Evolutionary conservation across 2,329 filamentous ascomycete species (phyloP).

Genomic region (Davidsoniella eucalypti): DNA sequence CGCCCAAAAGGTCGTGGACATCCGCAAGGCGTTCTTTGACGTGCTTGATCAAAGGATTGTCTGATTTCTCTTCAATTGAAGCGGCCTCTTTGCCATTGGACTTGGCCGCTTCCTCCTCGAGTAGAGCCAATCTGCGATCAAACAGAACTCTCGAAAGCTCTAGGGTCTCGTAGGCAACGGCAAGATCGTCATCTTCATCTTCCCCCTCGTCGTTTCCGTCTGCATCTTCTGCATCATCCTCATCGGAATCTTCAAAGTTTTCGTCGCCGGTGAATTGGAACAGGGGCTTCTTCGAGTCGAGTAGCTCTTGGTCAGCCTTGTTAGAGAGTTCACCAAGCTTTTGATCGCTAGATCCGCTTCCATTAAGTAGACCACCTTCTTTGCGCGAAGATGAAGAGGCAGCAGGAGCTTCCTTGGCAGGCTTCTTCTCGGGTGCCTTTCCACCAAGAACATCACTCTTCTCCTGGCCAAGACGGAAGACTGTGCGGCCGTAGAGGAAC

Average conservation of each 20-base stretch:
- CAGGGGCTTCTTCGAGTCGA: conserved; percentile 47
- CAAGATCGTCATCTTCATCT: conserved; percentile 54
- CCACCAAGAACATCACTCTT: conserved; percentile 91
- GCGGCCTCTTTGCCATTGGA: conserved; percentile 23
- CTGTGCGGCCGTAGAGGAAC: conserved; percentile 81
- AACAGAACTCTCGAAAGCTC: conserved; percentile 59
- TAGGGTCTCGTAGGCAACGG: conserved; percentile 68
- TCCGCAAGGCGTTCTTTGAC: conserved; percentile 80
- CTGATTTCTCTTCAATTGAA: conserved; percentile 22
- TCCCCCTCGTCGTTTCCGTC: conserved; percentile 26
- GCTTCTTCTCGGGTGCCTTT: conserved; percentile 44
- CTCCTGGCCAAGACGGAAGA: conserved; percentile 85
- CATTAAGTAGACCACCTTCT: conserved; percentile 28
- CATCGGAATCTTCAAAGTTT: conserved; percentile 74
- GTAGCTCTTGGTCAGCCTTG: conserved; percentile 16
- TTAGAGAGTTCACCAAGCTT: conserved; percentile 22
- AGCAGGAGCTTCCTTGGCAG: conserved; percentile 21
- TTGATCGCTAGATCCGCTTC: conserved; percentile 28
- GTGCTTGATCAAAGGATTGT: conserved; percentile 32
- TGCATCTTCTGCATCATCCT: conserved; percentile 37
- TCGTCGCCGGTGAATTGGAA: conserved; percentile 93
- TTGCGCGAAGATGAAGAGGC: conserved; percentile 19
- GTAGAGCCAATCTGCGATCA: conserved; percentile 32
- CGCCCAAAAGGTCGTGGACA: conserved; percentile 82
- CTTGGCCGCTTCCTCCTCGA: conserved; percentile 11